Conservation (phyloP, 176 grass and related monocot genomes). For the Sorghum bicolor region DNA sequence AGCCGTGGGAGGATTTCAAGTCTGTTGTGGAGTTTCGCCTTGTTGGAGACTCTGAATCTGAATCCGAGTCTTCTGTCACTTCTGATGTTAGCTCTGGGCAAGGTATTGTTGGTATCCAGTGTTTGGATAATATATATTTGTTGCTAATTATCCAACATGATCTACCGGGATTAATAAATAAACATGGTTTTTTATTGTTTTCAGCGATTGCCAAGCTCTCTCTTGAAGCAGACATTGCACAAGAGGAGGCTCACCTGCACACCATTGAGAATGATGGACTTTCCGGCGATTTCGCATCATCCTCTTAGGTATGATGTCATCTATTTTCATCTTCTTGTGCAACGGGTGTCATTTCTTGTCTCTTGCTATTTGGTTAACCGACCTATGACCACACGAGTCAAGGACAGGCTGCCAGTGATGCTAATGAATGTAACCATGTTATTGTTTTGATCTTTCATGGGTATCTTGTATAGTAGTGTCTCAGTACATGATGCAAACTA, state of each 20-base stretch:
- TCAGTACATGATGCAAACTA: background rate
- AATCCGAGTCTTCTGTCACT: slow-evolving; percentile 8
- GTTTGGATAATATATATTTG: background rate
- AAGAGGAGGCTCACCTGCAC: slow-evolving; percentile 26
- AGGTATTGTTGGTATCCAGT: slow-evolving; percentile 41
- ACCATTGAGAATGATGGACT: slow-evolving; percentile 20
- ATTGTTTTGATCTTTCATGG: background rate
- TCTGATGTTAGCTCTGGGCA: slow-evolving; percentile 33
- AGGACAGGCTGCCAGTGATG: background rate
- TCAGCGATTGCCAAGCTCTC: slow-evolving; percentile 19
- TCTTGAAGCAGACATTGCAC: slow-evolving; percentile 7
- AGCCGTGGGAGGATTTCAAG: slow-evolving; percentile 87
- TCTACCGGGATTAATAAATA: background rate
- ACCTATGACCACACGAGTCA: background rate
- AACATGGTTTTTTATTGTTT: slow-evolving; percentile 15
- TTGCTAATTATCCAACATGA: background rate
- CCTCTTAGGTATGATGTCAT: slow-evolving; percentile 36
- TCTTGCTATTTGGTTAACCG: background rate
- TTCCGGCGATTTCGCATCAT: background rate
- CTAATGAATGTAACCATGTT: background rate
- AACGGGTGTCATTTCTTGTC: background rate
- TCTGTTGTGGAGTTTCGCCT: slow-evolving; percentile 70
- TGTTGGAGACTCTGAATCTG: slow-evolving; percentile 30
- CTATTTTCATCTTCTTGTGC: background rate
- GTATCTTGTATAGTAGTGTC: background rate